phyloP scores from a whole-genome alignment of 805 yeast species.

The Sugiyamaella valdiviana region DNA sequence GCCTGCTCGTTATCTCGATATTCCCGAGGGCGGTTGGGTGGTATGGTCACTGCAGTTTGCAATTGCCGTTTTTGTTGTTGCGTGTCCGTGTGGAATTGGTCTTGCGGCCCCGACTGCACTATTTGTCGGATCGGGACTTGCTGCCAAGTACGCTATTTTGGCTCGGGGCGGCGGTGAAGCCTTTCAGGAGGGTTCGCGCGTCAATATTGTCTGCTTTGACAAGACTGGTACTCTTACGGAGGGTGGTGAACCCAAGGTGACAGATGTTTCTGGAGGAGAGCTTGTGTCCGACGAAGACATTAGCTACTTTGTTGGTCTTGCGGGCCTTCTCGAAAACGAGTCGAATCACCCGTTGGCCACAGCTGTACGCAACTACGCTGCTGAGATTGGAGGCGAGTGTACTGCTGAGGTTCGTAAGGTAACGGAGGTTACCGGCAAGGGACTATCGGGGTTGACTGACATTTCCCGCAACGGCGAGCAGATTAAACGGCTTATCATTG shows the following conservation, averaged over 20 bases:
- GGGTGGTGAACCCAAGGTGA: slow-evolving; percentile 53
- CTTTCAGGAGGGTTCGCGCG: slow-evolving; percentile 65
- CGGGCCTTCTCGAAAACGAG: slow-evolving; percentile 53
- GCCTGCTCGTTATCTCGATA: slow-evolving; percentile 52
- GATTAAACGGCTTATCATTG: slow-evolving; percentile 36
- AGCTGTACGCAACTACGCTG: neutral
- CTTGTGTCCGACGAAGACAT: slow-evolving; percentile 8
- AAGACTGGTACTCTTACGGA: slow-evolving; percentile 72
- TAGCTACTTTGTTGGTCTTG: slow-evolving; percentile 38
- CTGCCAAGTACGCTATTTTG: slow-evolving; percentile 69
- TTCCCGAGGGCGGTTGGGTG: slow-evolving; percentile 66
- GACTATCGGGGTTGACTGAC: slow-evolving; percentile 32
- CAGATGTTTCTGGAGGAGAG: slow-evolving; percentile 34
- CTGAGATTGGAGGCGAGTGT: neutral
- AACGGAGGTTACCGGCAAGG: slow-evolving; percentile 52
- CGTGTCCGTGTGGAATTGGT: slow-evolving; percentile 84
- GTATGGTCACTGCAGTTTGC: slow-evolving; percentile 75
- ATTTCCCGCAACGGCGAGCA: slow-evolving; percentile 5
- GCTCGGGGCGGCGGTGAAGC: slow-evolving; percentile 81
- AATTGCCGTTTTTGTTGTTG: slow-evolving; percentile 73
- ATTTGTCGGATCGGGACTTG: slow-evolving; percentile 72
- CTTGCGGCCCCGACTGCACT: slow-evolving; percentile 80
- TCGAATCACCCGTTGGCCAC: slow-evolving; percentile 65
- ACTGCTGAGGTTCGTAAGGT: slow-evolving; percentile 27
- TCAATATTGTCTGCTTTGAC: slow-evolving; percentile 65